These are phyloP conservation scores for Macrolepiota fuliginosa DNA, from an alignment of 768 basidiomycete species.

Conservation along the genomic window DNA sequence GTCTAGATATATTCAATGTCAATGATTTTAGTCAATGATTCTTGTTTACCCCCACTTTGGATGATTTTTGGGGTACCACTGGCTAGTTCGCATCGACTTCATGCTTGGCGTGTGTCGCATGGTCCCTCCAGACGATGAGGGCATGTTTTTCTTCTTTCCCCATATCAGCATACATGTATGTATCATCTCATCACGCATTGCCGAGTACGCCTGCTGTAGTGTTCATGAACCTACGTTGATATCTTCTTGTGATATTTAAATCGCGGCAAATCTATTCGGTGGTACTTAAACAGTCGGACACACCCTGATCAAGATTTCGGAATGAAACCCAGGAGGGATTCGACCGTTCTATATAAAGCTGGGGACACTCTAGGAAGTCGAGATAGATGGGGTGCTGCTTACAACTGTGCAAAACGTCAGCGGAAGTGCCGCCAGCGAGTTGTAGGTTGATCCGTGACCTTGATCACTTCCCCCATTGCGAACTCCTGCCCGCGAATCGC, in stretches of 20 bases:
- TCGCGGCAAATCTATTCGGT: background rate
- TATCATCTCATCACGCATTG: background rate
- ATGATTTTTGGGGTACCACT: background rate
- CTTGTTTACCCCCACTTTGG: background rate
- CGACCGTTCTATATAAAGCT: background rate
- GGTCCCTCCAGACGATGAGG: background rate
- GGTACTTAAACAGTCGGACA: background rate
- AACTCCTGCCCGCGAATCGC: background rate
- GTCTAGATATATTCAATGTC: background rate
- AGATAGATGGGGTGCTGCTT: background rate
- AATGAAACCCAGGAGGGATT: background rate
- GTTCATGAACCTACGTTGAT: background rate
- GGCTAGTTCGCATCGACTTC: background rate
- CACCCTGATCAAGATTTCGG: background rate
- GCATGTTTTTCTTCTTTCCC: background rate
- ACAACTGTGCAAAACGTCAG: background rate
- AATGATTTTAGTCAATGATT: background rate
- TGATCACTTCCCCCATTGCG: background rate
- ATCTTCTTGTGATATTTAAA: background rate
- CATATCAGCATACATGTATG: background rate
- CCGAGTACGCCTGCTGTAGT: background rate
- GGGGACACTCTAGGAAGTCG: background rate
- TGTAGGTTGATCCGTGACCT: background rate
- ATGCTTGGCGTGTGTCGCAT: background rate
- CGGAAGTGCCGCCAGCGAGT: background rate